Conservation (phyloP, 164 flowering plant genomes). For the Sedum album region DNA sequence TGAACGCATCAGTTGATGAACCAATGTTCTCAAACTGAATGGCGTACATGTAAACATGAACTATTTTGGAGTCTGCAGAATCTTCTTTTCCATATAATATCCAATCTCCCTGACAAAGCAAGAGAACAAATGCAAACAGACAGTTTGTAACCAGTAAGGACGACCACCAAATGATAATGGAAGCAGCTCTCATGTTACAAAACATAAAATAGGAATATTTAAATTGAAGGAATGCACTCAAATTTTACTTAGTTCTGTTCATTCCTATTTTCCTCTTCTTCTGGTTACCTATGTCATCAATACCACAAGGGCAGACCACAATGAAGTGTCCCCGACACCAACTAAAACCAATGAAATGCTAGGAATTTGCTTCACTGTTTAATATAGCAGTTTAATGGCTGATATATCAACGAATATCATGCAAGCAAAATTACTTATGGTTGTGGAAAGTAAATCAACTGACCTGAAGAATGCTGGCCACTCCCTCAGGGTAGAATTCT, state of each 20-base stretch:
- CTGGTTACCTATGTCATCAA: background rate
- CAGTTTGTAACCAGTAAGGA: background rate
- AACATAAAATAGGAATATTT: background rate
- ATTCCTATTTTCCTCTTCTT: background rate
- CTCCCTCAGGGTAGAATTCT: constrained; percentile 99
- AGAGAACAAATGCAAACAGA: constrained; percentile 9
- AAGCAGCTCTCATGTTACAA: background rate
- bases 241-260: background rate
- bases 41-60: constrained; percentile 68
- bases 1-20: constrained; percentile 59
- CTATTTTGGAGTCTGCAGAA: constrained; percentile 30
- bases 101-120: constrained; percentile 83
- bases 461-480: constrained; percentile 79
- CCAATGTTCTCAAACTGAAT: constrained; percentile 64
- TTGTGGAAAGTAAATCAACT: constrained; percentile 18
- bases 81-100: constrained; percentile 62
- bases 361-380: background rate
- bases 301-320: background rate
- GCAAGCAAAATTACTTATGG: background rate
- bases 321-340: background rate
- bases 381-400: background rate
- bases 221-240: background rate
- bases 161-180: background rate
- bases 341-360: background rate
- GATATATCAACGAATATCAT: background rate